Conservation (phyloP, 441 rosid species). For the Jatropha multifida region DNA sequence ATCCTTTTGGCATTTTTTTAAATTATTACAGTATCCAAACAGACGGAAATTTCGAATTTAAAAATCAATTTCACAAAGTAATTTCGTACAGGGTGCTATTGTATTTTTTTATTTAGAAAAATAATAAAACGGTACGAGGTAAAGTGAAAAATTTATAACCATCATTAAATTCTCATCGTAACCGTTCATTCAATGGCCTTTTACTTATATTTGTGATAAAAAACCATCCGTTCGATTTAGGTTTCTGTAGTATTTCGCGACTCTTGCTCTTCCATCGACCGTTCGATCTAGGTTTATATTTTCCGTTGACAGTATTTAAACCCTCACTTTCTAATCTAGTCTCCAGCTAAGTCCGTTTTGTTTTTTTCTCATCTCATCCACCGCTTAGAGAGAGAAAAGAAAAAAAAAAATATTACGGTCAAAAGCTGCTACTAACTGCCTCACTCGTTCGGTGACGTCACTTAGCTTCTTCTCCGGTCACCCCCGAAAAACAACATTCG, state of each 20-base stretch:
- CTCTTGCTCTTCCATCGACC: neutral
- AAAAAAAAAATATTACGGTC: neutral
- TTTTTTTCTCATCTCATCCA: neutral
- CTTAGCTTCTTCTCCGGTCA: neutral
- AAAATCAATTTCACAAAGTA: too few relatives aligned
- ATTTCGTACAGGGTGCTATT: too few relatives aligned
- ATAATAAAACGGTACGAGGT: conserved; percentile 21
- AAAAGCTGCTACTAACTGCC: neutral
- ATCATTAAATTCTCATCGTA: neutral
- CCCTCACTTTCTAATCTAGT: neutral
- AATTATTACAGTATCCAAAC: too few relatives aligned
- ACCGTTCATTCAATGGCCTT: neutral
- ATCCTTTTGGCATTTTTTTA: too few relatives aligned
- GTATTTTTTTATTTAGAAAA: too few relatives aligned
- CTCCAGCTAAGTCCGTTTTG: neutral
- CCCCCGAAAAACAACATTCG: neutral
- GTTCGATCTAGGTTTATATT: neutral
- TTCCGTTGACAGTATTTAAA: neutral
- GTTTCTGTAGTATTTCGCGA: neutral
- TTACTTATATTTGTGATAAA: neutral
- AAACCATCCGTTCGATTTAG: neutral
- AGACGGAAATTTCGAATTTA: too few relatives aligned
- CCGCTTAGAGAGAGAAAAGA: neutral
- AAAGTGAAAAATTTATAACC: neutral
- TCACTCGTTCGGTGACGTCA: neutral